These are phyloP conservation scores for Cladosporium phlei DNA, from an alignment of 2,329 filamentous ascomycete genomes.

Conservation along the genomic window DNA sequence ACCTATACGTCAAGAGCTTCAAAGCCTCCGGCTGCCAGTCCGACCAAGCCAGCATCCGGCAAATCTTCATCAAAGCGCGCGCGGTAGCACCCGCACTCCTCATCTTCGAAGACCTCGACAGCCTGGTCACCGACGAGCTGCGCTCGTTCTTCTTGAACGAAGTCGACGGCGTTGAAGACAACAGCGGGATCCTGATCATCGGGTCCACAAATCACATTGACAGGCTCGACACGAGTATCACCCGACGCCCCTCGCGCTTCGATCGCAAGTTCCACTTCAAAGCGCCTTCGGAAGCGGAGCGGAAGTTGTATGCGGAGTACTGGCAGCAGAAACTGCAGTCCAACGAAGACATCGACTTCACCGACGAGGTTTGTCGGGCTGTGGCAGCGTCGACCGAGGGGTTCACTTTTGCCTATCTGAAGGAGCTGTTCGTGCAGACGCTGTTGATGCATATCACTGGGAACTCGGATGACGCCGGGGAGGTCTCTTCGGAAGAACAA, in stretches of 20 bases:
- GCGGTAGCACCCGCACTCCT: constrained; percentile 62
- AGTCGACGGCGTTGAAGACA: constrained; percentile 60
- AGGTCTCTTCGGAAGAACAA: neutral
- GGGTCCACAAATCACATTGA: constrained; percentile 7
- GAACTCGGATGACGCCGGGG: neutral
- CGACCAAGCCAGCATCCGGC: constrained; percentile 39
- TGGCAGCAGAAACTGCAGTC: constrained; percentile 56
- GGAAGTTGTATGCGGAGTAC: constrained; percentile 57
- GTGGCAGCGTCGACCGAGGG: constrained; percentile 58
- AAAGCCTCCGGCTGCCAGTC: neutral
- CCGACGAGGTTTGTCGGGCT: constrained; percentile 50
- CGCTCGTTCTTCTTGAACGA: constrained; percentile 69
- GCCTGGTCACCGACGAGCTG: constrained; percentile 56
- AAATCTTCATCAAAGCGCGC: constrained; percentile 57
- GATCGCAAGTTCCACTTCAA: constrained; percentile 64
- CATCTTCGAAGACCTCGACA: constrained; percentile 68
- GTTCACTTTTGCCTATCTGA: constrained; percentile 66
- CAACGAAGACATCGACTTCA: constrained; percentile 57
- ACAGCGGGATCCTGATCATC: constrained; percentile 1
- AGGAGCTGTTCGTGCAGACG: constrained; percentile 57
- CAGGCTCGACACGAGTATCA: constrained; percentile 56
- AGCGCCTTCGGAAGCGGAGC: constrained; percentile 44
- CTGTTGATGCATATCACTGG: neutral
- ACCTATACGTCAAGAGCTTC: constrained; percentile 36
- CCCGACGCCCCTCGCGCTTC: constrained; percentile 60